Percentiles rank a stretch among this genome's conserved stretches.
Conservation (phyloP, 2,329 filamentous ascomycete species). For the Penicillium nordicum region DNA sequence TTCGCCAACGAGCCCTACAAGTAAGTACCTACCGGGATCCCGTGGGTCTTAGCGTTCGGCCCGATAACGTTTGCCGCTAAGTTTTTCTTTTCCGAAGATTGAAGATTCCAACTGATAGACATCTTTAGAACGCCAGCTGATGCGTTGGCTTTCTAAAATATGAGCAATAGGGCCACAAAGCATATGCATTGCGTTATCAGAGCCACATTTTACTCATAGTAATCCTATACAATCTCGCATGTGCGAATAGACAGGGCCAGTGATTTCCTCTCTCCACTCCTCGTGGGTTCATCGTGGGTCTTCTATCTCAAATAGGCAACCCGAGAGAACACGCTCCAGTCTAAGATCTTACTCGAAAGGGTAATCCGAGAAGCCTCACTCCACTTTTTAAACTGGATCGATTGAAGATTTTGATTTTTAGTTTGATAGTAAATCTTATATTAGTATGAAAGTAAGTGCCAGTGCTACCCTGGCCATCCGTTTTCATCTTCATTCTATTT, state of each 20-base stretch:
- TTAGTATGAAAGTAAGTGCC: conserved; percentile 1
- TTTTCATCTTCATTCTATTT: conserved; percentile 1
- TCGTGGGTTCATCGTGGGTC: conserved; percentile 3
- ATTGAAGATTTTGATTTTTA: conserved; percentile 14
- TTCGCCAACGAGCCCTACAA: background rate
- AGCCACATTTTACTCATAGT: too few species aligned
- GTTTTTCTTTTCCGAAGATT: background rate
- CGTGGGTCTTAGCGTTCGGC: conserved; percentile 1
- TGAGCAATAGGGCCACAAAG: background rate
- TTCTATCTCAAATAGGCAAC: conserved; percentile 4
- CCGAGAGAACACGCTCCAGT: conserved; percentile 7
- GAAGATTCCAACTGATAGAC: background rate
- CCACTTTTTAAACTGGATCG: conserved; percentile 15
- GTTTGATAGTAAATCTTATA: background rate
- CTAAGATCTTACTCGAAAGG: conserved; percentile 4
- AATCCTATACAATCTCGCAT: background rate
- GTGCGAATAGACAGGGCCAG: background rate
- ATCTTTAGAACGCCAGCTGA: background rate
- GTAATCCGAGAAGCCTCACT: conserved; percentile 8
- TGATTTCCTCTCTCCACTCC: background rate
- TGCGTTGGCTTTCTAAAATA: background rate
- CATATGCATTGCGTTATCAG: background rate
- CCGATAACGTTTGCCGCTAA: background rate
- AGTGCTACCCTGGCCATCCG: background rate
- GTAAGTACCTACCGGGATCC: background rate